These are phyloP conservation scores for Liriodendron chinense DNA, from an alignment of 164 flowering plant genomes.

Conservation along the genomic window DNA sequence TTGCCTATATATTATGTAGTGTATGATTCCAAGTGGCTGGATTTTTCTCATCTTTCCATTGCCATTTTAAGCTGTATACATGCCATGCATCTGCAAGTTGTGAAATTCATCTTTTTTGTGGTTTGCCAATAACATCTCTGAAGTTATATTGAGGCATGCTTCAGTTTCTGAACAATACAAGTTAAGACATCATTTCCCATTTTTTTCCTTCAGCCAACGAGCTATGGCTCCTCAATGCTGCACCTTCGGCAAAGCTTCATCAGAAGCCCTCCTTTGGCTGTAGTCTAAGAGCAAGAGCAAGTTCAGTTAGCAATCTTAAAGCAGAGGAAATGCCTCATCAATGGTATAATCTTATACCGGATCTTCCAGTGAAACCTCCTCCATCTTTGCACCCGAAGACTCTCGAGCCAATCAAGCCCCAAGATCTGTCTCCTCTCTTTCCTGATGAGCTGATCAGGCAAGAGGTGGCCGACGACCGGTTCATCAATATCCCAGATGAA, in stretches of 20 bases:
- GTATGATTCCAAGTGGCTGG: too few species aligned
- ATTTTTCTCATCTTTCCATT: too few species aligned
- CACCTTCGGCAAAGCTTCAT: too few species aligned
- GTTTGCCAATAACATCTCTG: background rate
- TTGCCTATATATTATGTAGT: too few species aligned
- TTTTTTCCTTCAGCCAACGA: slow-evolving; percentile 3
- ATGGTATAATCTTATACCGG: slow-evolving; percentile 89
- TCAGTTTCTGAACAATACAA: background rate
- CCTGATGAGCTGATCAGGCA: slow-evolving; percentile 83
- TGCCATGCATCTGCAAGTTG: too few species aligned
- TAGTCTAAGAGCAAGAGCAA: slow-evolving; percentile 32
- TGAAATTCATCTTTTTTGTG: too few species aligned
- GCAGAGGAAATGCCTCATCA: slow-evolving; percentile 51
- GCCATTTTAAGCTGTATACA: too few species aligned
- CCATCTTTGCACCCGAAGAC: slow-evolving; percentile 79
- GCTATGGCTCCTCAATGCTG: background rate
- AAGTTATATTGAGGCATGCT: background rate
- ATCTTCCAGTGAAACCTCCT: slow-evolving; percentile 85
- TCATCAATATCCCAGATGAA: slow-evolving; percentile 82
- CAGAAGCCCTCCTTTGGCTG: slow-evolving; percentile 25
- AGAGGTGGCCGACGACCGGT: slow-evolving; percentile 63
- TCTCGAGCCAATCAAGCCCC: slow-evolving; percentile 55
- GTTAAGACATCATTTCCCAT: background rate
- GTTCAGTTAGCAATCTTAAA: slow-evolving; percentile 12
- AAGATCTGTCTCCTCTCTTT: slow-evolving; percentile 79